A percentile compares a stretch with the other conserved stretches of the same genome.
Evolutionary conservation across 225 moss, liverwort and hornwort species (phyloP).

Genomic region (Lunularia cruciata): DNA sequence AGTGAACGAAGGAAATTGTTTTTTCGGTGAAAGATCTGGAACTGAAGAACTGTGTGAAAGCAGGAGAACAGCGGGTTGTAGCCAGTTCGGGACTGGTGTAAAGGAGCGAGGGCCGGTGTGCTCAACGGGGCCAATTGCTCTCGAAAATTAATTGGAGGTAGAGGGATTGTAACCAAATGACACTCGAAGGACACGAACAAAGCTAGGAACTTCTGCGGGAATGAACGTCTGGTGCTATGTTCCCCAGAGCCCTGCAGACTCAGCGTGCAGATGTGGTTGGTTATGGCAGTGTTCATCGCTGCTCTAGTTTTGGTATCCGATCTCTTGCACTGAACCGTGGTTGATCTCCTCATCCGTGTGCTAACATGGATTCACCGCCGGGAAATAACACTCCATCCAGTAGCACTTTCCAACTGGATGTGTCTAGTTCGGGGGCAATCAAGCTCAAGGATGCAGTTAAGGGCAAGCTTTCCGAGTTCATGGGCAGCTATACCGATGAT

Average conservation of each 20-base stretch:
- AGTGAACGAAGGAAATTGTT: background rate
- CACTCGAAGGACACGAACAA: background rate
- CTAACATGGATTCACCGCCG: constrained; percentile 54
- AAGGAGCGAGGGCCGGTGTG: background rate
- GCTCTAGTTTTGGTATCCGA: background rate
- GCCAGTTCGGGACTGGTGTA: constrained; percentile 3
- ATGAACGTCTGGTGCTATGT: background rate
- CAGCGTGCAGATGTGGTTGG: constrained; percentile 10
- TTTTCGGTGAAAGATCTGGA: background rate
- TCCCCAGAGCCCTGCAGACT: background rate
- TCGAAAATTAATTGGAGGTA: background rate
- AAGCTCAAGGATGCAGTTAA: constrained; percentile 77
- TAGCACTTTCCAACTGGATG: constrained; percentile 58
- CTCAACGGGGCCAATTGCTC: background rate
- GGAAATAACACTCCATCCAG: constrained; percentile 16
- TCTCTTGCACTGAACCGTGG: constrained; percentile 16
- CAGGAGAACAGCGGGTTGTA: constrained; percentile 2
- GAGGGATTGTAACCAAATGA: background rate
- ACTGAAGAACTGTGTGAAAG: constrained; percentile 10
- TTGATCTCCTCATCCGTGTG: constrained; percentile 12
- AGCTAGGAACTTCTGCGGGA: background rate
- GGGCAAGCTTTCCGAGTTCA: constrained; percentile 70
- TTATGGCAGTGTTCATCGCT: constrained; percentile 3
- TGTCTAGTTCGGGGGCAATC: constrained; percentile 58
- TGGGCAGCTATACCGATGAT: constrained; percentile 79